Evolutionary conservation across 441 rosid genomes (phyloP).

Genomic region (Manihot esculenta): DNA sequence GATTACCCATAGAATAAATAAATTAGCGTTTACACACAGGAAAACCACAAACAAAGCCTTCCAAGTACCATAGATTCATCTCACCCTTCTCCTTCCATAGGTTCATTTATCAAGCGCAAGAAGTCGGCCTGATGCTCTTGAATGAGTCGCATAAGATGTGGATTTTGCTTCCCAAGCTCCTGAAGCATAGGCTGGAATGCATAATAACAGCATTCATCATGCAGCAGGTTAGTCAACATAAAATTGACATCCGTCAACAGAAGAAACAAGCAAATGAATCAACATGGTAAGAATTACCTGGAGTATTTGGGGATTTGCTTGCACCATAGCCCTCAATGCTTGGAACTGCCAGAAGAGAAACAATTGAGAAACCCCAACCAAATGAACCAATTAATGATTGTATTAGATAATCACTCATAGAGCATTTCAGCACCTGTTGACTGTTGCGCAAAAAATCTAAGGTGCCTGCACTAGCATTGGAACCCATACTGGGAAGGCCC

Average conservation of each 20-base stretch:
- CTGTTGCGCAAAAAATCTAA: slow-evolving; percentile 89
- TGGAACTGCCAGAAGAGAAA: slow-evolving; percentile 52
- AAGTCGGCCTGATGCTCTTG: slow-evolving; percentile 92
- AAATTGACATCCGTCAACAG: too few species aligned
- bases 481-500: slow-evolving; percentile 85
- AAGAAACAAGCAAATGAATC: too few species aligned
- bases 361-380: too few species aligned
- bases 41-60: too few species aligned
- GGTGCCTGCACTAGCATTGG: slow-evolving; percentile 61
- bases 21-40: too few species aligned
- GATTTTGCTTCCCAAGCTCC: slow-evolving; percentile 88
- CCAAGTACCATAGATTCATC: slow-evolving; percentile 10
- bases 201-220: not conserved
- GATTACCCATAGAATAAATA: too few species aligned
- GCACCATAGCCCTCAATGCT: slow-evolving; percentile 93
- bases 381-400: too few species aligned
- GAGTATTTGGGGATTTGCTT: slow-evolving; percentile 88
- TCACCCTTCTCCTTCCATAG: slow-evolving; percentile 85
- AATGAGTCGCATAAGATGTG: slow-evolving; percentile 73
- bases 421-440: slow-evolving; percentile 54
- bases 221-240: not conserved
- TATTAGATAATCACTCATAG: too few species aligned
- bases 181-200: slow-evolving; percentile 85
- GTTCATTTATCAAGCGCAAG: slow-evolving; percentile 83
- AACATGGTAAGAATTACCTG: slow-evolving; percentile 46